Conservation (phyloP, 345 rosid species). For the Syzygium aromaticum region DNA sequence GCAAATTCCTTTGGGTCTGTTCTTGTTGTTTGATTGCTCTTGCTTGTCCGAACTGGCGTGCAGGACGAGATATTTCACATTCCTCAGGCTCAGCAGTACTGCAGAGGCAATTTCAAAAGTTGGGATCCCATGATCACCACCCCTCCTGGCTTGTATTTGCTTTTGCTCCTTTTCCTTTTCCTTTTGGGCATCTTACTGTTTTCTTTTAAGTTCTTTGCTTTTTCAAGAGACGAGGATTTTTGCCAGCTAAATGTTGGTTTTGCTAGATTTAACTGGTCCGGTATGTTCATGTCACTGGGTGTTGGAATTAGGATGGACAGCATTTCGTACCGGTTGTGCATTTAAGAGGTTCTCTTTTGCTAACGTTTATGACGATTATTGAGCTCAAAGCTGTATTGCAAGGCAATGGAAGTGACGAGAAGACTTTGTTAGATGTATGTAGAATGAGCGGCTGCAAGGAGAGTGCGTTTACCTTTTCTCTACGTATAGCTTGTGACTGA, state of each 20-base stretch:
- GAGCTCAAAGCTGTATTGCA: neutral
- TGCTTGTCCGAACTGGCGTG: neutral
- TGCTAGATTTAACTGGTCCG: neutral
- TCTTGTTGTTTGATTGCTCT: neutral
- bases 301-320: neutral
- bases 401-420: neutral
- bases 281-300: neutral
- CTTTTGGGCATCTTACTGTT: neutral
- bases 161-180: neutral
- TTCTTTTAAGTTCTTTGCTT: neutral
- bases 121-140: conserved; percentile 99
- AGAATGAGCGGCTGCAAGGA: neutral
- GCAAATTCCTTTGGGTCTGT: neutral
- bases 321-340: neutral
- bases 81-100: conserved; percentile 85
- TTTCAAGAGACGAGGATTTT: neutral
- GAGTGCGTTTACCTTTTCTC: neutral
- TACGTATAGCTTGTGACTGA: neutral
- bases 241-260: neutral
- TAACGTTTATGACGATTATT: neutral
- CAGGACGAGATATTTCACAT: conserved; percentile 97
- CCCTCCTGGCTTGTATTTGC: conserved; percentile 84
- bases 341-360: neutral
- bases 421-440: neutral
- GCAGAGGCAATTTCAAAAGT: conserved; percentile 63